Conservation (phyloP, 2,329 filamentous ascomycete genomes). For the Fusarium equiseti region DNA sequence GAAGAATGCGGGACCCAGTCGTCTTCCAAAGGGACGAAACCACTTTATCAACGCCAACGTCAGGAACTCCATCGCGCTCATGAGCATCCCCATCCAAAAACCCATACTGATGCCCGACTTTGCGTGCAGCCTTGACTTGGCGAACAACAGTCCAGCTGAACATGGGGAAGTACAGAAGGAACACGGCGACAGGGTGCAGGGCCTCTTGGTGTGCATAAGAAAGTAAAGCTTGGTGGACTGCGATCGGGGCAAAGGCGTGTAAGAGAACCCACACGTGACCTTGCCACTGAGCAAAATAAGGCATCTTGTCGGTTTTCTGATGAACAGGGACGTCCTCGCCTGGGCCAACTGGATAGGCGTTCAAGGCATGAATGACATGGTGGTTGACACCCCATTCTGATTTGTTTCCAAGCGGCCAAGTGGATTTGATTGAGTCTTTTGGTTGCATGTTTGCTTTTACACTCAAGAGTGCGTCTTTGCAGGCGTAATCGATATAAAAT, state of each 20-base stretch:
- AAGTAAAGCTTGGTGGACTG: constrained; percentile 10
- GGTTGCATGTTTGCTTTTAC: background rate
- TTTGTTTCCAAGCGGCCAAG: constrained; percentile 19
- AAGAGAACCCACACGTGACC: constrained; percentile 19
- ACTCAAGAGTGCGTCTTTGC: background rate
- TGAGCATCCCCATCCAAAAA: constrained; percentile 27
- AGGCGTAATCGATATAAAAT: background rate
- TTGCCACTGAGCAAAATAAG: constrained; percentile 25
- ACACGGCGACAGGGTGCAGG: constrained; percentile 5
- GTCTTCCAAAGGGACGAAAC: background rate
- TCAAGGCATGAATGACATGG: constrained; percentile 8
- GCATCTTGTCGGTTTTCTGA: constrained; percentile 17
- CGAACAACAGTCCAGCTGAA: constrained; percentile 20
- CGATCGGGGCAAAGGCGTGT: constrained; percentile 17
- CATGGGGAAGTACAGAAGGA: constrained; percentile 16
- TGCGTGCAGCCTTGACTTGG: constrained; percentile 6
- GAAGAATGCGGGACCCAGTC: constrained; percentile 15
- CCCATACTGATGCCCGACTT: constrained; percentile 11
- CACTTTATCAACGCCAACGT: constrained; percentile 30
- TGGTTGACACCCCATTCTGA: constrained; percentile 15
- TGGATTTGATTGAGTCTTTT: constrained; percentile 12
- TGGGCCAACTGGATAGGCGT: constrained; percentile 15
- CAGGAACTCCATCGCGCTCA: constrained; percentile 26
- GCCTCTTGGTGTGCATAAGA: background rate
- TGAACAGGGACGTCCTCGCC: constrained; percentile 9